Percentiles rank a stretch among this genome's conserved stretches.
Evolutionary conservation across 2,329 filamentous ascomycete species (phyloP).

Genomic region (Trichoderma atroviride): DNA sequence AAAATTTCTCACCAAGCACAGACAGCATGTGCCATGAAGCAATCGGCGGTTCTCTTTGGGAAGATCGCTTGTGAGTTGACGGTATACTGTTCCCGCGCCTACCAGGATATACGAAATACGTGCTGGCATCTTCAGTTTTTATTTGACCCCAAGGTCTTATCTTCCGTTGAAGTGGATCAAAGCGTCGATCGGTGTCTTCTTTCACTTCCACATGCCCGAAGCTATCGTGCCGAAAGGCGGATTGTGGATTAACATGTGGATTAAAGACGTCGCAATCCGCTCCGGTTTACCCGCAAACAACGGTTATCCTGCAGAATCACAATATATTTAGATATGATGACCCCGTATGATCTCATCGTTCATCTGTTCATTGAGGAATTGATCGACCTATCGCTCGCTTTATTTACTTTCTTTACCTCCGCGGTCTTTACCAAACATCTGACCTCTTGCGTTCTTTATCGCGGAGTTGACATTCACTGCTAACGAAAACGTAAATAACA

Average conservation of each 20-base stretch:
- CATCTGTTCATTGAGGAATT: neutral
- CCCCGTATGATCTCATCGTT: neutral
- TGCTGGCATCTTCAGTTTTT: neutral
- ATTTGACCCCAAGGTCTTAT: neutral
- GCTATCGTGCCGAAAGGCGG: neutral
- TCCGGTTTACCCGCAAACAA: neutral
- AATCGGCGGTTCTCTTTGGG: neutral
- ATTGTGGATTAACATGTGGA: neutral
- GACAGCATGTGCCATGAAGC: neutral
- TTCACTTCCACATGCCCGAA: neutral
- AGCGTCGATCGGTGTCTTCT: conserved; percentile 1
- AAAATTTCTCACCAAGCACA: neutral
- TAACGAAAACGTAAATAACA: neutral
- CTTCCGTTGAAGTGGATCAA: neutral
- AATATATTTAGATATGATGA: neutral
- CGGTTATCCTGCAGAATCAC: neutral
- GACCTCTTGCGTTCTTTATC: neutral
- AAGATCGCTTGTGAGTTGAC: neutral
- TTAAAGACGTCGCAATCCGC: neutral
- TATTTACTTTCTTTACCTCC: neutral
- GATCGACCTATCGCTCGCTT: neutral
- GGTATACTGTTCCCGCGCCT: neutral
- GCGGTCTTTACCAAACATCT: neutral
- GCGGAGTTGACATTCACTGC: neutral
- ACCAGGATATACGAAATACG: neutral